A percentile compares a stretch with the other conserved stretches of the same genome.
Evolutionary conservation across 106 monocot species (phyloP).

Genomic region (Phalaenopsis aphrodite): DNA sequence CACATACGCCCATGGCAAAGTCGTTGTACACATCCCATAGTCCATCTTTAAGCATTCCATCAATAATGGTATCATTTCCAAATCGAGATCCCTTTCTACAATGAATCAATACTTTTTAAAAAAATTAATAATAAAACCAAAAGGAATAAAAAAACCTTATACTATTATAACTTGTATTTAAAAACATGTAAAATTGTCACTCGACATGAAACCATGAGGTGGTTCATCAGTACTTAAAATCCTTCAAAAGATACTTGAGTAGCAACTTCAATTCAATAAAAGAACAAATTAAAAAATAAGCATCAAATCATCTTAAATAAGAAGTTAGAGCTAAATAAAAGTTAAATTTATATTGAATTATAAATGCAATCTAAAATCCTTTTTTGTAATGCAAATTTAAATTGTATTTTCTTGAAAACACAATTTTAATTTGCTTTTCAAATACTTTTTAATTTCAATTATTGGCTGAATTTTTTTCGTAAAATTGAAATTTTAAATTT

Average conservation of each 20-base stretch:
- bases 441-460: no score
- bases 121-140: background rate
- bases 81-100: conserved; percentile 93
- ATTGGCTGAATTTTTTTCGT: no score
- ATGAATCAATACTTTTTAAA: background rate
- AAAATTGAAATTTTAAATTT: no score
- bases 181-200: background rate
- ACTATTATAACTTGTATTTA: background rate
- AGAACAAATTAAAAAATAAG: no score
- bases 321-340: no score
- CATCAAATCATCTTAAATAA: no score
- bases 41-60: conserved; percentile 98
- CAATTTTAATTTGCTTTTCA: no score
- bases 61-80: conserved; percentile 88
- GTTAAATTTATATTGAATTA: no score
- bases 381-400: no score
- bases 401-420: no score
- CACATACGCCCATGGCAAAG: conserved; percentile 90
- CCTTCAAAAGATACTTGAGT: background rate
- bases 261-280: background rate
- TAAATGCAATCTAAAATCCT: no score
- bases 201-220: background rate
- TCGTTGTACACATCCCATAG: conserved; percentile 95
- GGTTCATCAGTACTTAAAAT: background rate
- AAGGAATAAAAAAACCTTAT: background rate